These are phyloP conservation scores for Sclerotinia subarctica DNA, from an alignment of 2,329 filamentous ascomycete species.

Conservation along the genomic window DNA sequence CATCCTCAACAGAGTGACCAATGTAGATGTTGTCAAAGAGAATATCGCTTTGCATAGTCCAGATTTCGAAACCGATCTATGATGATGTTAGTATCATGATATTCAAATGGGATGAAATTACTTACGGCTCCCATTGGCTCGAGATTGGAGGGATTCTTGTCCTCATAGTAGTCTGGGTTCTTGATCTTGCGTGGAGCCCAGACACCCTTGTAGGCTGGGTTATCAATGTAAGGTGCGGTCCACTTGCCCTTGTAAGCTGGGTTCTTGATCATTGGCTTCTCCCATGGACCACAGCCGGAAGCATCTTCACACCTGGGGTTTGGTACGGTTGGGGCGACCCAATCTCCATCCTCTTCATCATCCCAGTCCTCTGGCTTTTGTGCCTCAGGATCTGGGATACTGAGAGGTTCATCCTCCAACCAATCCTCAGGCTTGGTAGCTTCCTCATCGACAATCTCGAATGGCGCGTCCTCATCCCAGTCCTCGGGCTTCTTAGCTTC, in stretches of 20 bases:
- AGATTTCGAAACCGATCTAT: constrained; percentile 97
- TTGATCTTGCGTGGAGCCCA: constrained; percentile 95
- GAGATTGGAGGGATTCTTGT: constrained; percentile 94
- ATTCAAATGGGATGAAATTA: constrained; percentile 37
- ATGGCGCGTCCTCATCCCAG: constrained; percentile 98
- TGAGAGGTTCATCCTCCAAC: constrained; percentile 83
- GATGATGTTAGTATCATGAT: constrained; percentile 18
- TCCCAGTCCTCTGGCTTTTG: constrained; percentile 99
- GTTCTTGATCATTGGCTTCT: constrained; percentile 89
- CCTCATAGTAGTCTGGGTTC: constrained; percentile 95
- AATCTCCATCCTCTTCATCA: constrained; percentile 99
- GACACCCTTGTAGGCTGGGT: constrained; percentile 94
- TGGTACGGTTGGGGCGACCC: constrained; percentile 75
- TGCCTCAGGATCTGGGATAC: constrained; percentile 86
- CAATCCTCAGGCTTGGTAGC: constrained; percentile 92
- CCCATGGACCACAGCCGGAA: constrained; percentile 92
- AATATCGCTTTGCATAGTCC: constrained; percentile 99
- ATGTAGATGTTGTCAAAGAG: constrained; percentile 99
- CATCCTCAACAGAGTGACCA: constrained; percentile 92
- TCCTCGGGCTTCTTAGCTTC: constrained; percentile 95
- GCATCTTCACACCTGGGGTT: constrained; percentile 95
- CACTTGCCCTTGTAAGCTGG: constrained; percentile 96
- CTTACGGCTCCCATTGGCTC: constrained; percentile 96
- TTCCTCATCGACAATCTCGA: constrained; percentile 90
- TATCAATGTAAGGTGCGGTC: constrained; percentile 85